Conservation (phyloP, 148 eudicot species). For the Dianthus caryophyllus region DNA sequence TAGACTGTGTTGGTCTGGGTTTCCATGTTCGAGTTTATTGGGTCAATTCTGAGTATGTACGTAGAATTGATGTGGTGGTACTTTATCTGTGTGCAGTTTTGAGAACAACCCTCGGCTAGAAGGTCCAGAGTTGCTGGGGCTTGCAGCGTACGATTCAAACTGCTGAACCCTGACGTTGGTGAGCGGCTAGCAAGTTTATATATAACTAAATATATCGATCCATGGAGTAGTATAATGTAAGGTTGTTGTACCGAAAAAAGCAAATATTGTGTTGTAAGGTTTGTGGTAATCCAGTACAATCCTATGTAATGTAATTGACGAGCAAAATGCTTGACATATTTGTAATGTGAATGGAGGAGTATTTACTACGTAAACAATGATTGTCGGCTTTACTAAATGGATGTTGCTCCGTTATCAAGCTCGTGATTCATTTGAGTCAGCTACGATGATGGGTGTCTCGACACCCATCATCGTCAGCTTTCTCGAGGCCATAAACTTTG, state of each 20-base stretch:
- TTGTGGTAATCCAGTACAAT: constrained; percentile 13
- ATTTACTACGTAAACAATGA: not conserved
- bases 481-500: not conserved
- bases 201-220: constrained; percentile 8
- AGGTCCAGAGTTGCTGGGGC: constrained; percentile 89
- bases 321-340: constrained; percentile 4
- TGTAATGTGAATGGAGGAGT: constrained; percentile 17
- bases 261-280: not conserved
- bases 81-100: constrained; percentile 45
- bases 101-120: constrained; percentile 81
- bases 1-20: not conserved
- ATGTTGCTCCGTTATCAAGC: not conserved
- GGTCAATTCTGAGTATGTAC: not conserved
- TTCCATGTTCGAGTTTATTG: too few relatives aligned
- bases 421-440: too few relatives aligned
- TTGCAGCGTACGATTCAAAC: constrained; percentile 79
- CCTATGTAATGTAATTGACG: constrained; percentile 6
- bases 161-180: constrained; percentile 31
- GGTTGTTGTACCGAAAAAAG: not conserved
- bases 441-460: not conserved
- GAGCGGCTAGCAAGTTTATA: constrained; percentile 21
- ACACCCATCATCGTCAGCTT: not conserved
- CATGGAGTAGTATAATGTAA: constrained; percentile 24
- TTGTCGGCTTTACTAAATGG: not conserved
- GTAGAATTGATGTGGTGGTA: not conserved